phyloP scores from a whole-genome alignment of 1,139 yeast species.

The Protomyces inouyei region DNA sequence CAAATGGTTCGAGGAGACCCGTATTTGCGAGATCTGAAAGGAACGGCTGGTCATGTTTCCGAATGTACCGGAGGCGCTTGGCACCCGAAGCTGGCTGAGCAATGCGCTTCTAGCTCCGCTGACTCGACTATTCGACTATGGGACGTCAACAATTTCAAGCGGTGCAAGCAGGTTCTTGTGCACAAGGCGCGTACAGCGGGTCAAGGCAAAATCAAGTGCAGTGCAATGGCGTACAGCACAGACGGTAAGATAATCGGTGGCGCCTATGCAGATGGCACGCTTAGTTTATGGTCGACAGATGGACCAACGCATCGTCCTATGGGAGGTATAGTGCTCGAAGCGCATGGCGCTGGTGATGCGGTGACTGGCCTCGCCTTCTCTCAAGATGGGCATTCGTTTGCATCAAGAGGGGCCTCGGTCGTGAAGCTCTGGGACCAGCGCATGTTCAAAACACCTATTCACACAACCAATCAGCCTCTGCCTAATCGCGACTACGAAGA shows the following conservation, averaged over 20 bases:
- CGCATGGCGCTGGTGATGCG: constrained; percentile 34
- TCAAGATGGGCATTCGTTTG: constrained; percentile 33
- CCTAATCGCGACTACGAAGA: constrained; percentile 33
- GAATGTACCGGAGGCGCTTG: constrained; percentile 40
- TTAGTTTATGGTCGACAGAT: constrained; percentile 38
- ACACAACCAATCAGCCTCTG: constrained; percentile 36
- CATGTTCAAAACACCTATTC: constrained; percentile 38
- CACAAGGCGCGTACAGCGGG: constrained; percentile 34
- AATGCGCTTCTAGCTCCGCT: constrained; percentile 38
- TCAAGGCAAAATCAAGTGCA: constrained; percentile 34
- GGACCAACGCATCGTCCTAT: constrained; percentile 39
- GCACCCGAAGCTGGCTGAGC: constrained; percentile 35
- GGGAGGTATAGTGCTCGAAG: constrained; percentile 33
- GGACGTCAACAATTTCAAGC: constrained; percentile 36
- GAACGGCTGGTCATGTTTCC: constrained; percentile 42
- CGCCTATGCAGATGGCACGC: constrained; percentile 36
- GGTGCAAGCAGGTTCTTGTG: constrained; percentile 38
- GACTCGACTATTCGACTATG: constrained; percentile 43
- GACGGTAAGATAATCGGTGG: constrained; percentile 36
- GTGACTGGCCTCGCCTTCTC: constrained; percentile 33
- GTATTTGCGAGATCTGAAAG: constrained; percentile 42
- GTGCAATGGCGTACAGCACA: constrained; percentile 34
- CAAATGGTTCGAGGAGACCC: constrained; percentile 41
- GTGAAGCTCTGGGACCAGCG: constrained; percentile 42
- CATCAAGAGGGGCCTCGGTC: constrained; percentile 38